Evolutionary conservation across 2,329 filamentous ascomycete species (phyloP).

Genomic region (Xylariaceae sp.): DNA sequence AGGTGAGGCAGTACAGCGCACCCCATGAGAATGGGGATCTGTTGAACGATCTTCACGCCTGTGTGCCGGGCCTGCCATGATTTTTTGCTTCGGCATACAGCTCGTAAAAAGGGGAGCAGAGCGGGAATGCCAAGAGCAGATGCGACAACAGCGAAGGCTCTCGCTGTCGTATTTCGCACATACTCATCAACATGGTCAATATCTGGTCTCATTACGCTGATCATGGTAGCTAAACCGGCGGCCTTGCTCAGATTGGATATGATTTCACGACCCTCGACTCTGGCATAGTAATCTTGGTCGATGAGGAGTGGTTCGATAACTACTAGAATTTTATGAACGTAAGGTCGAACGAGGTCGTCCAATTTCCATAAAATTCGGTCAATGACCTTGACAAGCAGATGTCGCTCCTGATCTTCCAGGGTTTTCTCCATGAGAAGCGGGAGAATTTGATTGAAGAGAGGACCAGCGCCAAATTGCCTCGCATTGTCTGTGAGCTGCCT

Average conservation of each 20-base stretch:
- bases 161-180: conserved; percentile 93
- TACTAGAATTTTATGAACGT: conserved; percentile 96
- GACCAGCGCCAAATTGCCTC: conserved; percentile 87
- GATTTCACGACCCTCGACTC: conserved; percentile 96
- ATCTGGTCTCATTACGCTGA: conserved; percentile 97
- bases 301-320: conserved; percentile 99
- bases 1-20: conserved; percentile 93
- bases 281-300: conserved; percentile 98
- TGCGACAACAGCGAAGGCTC: conserved; percentile 95
- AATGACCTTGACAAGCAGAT: conserved; percentile 97
- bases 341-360: conserved; percentile 91
- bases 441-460: conserved; percentile 95
- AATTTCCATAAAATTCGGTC: conserved; percentile 98
- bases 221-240: conserved; percentile 96
- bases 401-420: conserved; percentile 94
- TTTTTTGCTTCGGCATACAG: conserved; percentile 96
- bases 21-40: conserved; percentile 98
- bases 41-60: conserved; percentile 97
- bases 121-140: conserved; percentile 95
- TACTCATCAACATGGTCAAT: conserved; percentile 99
- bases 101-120: conserved; percentile 87
- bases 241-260: conserved; percentile 98
- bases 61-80: conserved; percentile 98
- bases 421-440: conserved; percentile 98
- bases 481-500: conserved; percentile 97